Conservation (phyloP, 352 stramenopile genomes). For the Plasmopara halstedii region DNA sequence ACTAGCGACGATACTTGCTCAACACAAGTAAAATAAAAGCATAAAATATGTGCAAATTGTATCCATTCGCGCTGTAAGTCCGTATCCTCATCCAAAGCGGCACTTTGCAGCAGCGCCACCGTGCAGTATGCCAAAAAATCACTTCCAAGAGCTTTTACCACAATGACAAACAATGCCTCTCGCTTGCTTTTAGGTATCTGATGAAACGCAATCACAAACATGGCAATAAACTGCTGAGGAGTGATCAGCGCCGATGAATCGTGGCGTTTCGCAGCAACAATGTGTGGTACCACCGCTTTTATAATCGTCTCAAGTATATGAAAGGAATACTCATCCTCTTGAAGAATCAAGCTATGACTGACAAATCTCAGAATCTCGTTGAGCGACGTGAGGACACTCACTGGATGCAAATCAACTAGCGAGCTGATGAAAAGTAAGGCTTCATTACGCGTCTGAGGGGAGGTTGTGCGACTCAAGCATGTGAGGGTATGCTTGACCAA, state of each 20-base stretch:
- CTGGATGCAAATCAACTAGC: slow-evolving; percentile 65
- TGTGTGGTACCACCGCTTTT: slow-evolving; percentile 69
- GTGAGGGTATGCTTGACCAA: slow-evolving; percentile 77
- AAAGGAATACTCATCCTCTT: slow-evolving; percentile 84
- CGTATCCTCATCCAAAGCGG: slow-evolving; percentile 15
- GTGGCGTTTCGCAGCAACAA: slow-evolving; percentile 25
- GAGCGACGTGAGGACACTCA: slow-evolving; percentile 65
- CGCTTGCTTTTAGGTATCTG: slow-evolving; percentile 56
- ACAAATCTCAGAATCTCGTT: slow-evolving; percentile 72
- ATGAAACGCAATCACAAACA: slow-evolving; percentile 72
- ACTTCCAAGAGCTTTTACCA: slow-evolving; percentile 46
- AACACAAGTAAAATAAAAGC: slow-evolving; percentile 44
- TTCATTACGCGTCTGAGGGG: slow-evolving; percentile 74
- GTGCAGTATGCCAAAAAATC: slow-evolving; percentile 47
- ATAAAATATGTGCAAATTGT: slow-evolving; percentile 62
- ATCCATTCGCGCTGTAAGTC: slow-evolving; percentile 37
- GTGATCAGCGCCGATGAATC: slow-evolving; percentile 30
- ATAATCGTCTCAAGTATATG: slow-evolving; percentile 84
- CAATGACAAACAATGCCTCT: slow-evolving; percentile 50
- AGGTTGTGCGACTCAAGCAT: slow-evolving; percentile 55
- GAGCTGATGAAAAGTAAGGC: slow-evolving; percentile 74
- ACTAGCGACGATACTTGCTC: slow-evolving; percentile 56
- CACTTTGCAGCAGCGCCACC: slow-evolving; percentile 46
- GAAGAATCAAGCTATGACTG: slow-evolving; percentile 43
- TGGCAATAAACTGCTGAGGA: slow-evolving; percentile 60